phyloP scores from a whole-genome alignment of 1,284 basidiomycete species.

The Singerocomus inundabilis region DNA sequence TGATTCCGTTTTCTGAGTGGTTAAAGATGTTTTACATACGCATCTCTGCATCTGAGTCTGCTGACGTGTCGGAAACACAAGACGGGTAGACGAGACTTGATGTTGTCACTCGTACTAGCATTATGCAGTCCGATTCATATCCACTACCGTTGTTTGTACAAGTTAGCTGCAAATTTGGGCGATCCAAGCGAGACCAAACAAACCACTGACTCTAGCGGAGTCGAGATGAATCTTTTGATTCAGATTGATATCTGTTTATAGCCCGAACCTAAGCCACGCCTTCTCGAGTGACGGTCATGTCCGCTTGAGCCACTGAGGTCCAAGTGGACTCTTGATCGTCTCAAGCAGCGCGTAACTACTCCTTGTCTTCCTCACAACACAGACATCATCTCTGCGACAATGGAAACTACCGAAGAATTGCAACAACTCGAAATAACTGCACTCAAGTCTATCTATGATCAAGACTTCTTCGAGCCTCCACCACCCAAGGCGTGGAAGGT shows the following conservation, averaged over 20 bases:
- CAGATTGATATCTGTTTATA: slow-evolving; percentile 12
- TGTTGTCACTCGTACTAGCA: too few relatives aligned
- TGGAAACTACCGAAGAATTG: slow-evolving; percentile 70
- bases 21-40: not conserved
- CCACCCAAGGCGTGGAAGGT: slow-evolving; percentile 83
- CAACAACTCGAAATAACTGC: slow-evolving; percentile 75
- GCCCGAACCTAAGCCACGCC: not conserved
- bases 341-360: slow-evolving; percentile 34
- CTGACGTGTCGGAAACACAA: not conserved
- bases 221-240: slow-evolving; percentile 3
- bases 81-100: not conserved
- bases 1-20: not conserved
- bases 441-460: slow-evolving; percentile 73
- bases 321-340: slow-evolving; percentile 56
- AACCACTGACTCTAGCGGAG: slow-evolving; percentile 12
- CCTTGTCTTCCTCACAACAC: slow-evolving; percentile 18
- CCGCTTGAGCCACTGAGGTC: slow-evolving; percentile 74
- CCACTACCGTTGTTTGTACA: slow-evolving; percentile 13
- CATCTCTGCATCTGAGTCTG: not conserved
- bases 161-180: slow-evolving; percentile 20
- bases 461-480: slow-evolving; percentile 67
- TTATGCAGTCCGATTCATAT: too few relatives aligned
- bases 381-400: slow-evolving; percentile 26
- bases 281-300: slow-evolving; percentile 42
- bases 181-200: slow-evolving; percentile 26